These are phyloP conservation scores for Lithospermum erythrorhizon DNA, from an alignment of 257 asterid genomes.

Conservation along the genomic window DNA sequence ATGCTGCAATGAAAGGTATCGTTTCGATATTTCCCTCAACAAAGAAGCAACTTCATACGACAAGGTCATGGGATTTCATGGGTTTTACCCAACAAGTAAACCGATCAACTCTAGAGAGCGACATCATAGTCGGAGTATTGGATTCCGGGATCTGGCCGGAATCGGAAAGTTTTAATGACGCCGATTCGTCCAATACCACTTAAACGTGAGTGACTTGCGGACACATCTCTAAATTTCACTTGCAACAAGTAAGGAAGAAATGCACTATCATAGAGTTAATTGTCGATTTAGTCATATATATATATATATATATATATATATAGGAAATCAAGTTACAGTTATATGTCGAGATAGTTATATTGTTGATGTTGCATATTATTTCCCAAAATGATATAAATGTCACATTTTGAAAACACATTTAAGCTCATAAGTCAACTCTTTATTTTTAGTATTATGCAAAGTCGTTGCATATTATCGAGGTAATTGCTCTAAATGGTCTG, in stretches of 20 bases:
- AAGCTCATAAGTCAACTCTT: no score
- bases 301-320: no score
- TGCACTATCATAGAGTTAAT: no score
- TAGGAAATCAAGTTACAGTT: no score
- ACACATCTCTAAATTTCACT: constrained; percentile 33
- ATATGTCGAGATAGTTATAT: no score
- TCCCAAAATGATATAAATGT: no score
- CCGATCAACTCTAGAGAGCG: constrained; percentile 18
- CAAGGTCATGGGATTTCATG: constrained; percentile 51
- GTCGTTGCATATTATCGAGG: no score
- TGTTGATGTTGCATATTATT: no score
- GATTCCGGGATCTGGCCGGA: constrained; percentile 60
- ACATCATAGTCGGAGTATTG: constrained; percentile 34
- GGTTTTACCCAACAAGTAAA: constrained; percentile 17
- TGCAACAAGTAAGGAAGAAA: constrained; percentile 50
- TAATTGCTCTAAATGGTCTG: no score
- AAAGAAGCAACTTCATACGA: constrained; percentile 26
- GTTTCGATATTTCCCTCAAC: constrained; percentile 35
- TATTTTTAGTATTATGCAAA: no score
- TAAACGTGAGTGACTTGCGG: constrained; percentile 46
- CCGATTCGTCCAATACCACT: constrained; percentile 39
- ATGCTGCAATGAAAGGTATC: constrained; percentile 37
- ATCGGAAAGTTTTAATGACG: constrained; percentile 51
- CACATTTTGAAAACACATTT: no score
- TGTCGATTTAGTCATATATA: no score